Percentiles rank a stretch among this genome's conserved stretches.
These are phyloP conservation scores for Bacidia rubella DNA, from an alignment of 495 filamentous ascomycete genomes.

Conservation along the genomic window DNA sequence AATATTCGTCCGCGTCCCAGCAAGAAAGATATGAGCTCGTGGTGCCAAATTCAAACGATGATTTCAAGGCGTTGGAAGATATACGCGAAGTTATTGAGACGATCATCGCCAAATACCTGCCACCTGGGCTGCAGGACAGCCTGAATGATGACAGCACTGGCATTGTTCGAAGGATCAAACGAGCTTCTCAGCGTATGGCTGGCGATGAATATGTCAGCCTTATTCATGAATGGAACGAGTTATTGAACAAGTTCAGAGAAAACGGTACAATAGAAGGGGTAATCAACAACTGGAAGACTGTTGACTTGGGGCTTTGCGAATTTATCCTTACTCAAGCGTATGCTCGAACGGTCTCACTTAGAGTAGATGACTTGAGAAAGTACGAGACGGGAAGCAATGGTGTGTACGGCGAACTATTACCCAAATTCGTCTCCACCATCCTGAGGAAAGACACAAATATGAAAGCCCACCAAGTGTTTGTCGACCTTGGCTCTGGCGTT, in stretches of 20 bases:
- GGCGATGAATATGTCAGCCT: constrained; percentile 53
- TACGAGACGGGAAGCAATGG: constrained; percentile 82
- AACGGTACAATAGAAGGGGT: constrained; percentile 56
- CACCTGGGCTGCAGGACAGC: constrained; percentile 43
- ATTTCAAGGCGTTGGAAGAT: constrained; percentile 76
- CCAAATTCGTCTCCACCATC: constrained; percentile 66
- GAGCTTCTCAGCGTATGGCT: constrained; percentile 48
- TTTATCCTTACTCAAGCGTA: constrained; percentile 82
- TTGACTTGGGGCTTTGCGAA: constrained; percentile 57
- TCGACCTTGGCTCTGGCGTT: constrained; percentile 89
- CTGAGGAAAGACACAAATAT: constrained; percentile 62
- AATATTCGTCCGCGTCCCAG: constrained; percentile 59
- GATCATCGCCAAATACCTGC: constrained; percentile 62
- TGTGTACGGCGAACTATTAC: constrained; percentile 86
- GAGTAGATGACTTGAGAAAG: constrained; percentile 63
- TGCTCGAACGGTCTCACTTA: constrained; percentile 79
- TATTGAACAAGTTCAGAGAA: constrained; percentile 41
- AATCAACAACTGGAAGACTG: constrained; percentile 47
- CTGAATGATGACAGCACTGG: constrained; percentile 65
- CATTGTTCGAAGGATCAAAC: constrained; percentile 56
- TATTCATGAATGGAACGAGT: constrained; percentile 63
- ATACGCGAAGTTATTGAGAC: constrained; percentile 67
- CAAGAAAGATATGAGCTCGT: constrained; percentile 65
- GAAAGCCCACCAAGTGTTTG: constrained; percentile 68
- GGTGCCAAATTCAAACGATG: constrained; percentile 54